These are phyloP conservation scores for Cyberlindnera saturnus DNA, from an alignment of 805 yeast genomes.

Conservation along the genomic window DNA sequence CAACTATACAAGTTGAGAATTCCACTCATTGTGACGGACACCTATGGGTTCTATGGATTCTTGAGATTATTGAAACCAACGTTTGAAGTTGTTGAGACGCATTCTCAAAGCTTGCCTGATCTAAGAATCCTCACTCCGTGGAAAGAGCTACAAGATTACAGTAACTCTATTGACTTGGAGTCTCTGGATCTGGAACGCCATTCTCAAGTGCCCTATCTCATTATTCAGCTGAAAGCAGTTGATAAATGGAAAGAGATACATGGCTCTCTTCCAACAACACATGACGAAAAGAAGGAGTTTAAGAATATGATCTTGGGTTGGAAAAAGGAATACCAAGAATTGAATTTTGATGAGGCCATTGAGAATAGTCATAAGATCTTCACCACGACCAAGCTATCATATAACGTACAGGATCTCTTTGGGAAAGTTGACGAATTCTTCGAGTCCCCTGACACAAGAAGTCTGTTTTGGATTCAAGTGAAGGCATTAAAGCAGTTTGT, in stretches of 20 bases:
- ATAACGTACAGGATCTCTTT: constrained; percentile 23
- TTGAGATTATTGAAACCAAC: constrained; percentile 51
- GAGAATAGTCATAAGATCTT: constrained; percentile 38
- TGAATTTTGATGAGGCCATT: constrained; percentile 47
- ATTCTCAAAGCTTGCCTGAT: constrained; percentile 57
- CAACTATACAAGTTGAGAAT: constrained; percentile 37
- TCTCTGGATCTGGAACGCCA: constrained; percentile 33
- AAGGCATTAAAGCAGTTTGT: constrained; percentile 50
- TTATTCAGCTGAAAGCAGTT: constrained; percentile 52
- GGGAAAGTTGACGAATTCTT: constrained; percentile 3
- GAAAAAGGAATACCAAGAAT: constrained; percentile 31
- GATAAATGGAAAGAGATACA: constrained; percentile 32
- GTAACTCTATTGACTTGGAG: constrained; percentile 45
- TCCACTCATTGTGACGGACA: constrained; percentile 48
- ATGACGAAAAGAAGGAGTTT: constrained; percentile 35
- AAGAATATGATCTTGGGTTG: constrained; percentile 31
- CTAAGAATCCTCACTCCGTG: constrained; percentile 67
- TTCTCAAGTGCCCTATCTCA: constrained; percentile 65
- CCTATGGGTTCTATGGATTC: constrained; percentile 63
- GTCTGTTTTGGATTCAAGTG: constrained; percentile 56
- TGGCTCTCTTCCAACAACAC: constrained; percentile 28
- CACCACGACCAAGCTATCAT: constrained; percentile 28
- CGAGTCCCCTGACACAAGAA: constrained; percentile 11
- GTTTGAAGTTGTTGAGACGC: constrained; percentile 66
- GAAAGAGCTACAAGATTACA: constrained; percentile 51